A percentile compares a stretch with the other conserved stretches of the same genome.
phyloP scores from a whole-genome alignment of 2,329 filamentous ascomycete genomes.

The Stemphylium vesicarium region DNA sequence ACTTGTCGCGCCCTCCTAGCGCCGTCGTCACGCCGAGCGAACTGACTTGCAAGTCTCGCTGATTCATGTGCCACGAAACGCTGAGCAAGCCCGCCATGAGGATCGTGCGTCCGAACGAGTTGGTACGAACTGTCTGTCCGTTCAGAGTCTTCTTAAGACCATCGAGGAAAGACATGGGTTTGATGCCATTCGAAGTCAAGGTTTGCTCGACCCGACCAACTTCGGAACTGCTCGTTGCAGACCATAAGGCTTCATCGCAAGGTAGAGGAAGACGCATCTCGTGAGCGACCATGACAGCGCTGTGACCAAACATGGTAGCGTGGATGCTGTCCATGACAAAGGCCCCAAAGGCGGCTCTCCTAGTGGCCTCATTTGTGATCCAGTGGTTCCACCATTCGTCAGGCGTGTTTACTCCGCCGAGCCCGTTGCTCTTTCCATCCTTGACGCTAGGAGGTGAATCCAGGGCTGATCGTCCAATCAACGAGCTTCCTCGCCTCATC shows the following conservation, averaged over 20 bases:
- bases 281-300: constrained; percentile 94
- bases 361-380: constrained; percentile 92
- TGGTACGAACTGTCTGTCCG: constrained; percentile 84
- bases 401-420: constrained; percentile 67
- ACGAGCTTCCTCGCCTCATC: constrained; percentile 90
- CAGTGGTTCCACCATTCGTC: constrained; percentile 96
- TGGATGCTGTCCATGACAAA: constrained; percentile 96
- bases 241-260: constrained; percentile 92
- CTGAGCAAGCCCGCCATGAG: constrained; percentile 93
- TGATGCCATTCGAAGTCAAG: constrained; percentile 79
- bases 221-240: constrained; percentile 84
- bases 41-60: constrained; percentile 90
- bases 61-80: constrained; percentile 97
- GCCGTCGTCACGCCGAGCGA: constrained; percentile 81
- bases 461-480: constrained; percentile 83
- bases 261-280: constrained; percentile 91
- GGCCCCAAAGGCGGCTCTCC: constrained; percentile 87
- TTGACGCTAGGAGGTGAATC: constrained; percentile 81
- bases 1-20: constrained; percentile 86
- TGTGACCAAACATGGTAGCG: constrained; percentile 97
- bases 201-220: constrained; percentile 83
- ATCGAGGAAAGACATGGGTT: constrained; percentile 86
- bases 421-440: constrained; percentile 61
- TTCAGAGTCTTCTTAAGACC: constrained; percentile 88
- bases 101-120: constrained; percentile 90